Base-by-base conservation (phyloP, 805 yeast genomes). In the Candida montana region DNA sequence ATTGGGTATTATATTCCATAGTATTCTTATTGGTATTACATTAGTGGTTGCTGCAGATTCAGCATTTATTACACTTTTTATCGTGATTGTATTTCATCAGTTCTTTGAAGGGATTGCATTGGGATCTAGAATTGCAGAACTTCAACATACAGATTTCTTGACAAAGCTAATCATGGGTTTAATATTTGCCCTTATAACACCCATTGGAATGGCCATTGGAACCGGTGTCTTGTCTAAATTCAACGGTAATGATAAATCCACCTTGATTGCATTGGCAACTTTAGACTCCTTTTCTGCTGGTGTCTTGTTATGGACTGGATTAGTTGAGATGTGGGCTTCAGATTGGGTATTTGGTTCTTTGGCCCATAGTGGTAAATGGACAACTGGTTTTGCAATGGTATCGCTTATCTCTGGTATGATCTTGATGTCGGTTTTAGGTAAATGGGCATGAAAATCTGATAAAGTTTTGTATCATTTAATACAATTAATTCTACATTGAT, bases 61-160 rank as follows among this genome's bases (percentile, higher is more conserved):
- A 3, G 88, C 80, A 57, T 85, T 84, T 56, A 72, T 68, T 45
- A 72, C 83, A 3, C 65, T 85, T 36, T 83, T 81, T 58, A 71
- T 81, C 45, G 95, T 72, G 21, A 53, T 72, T 39, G 73, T 79
- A 4, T 77, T 76, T 68, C 88, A 86, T 59, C 95, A 85, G 62
- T 65, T 78, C 62, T 85, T 85, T 56, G 95, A 85, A 64, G 95
- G 95, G 33, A 65, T 86, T 35, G 95, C 93, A 30, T 67, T 86
- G 44, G 95, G 95, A n/a, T 72, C 89, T 7, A 74, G 95, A 57
- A 68, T 83, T 28, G 80, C 86, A 2, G 66, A 67, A 24, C 65
- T 77, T 1, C 39, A 55, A 10, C 39, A 51, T 7, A 42, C 44
- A 27, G 60, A 55, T 43, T 59, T 67, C 41, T 59, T 58, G 48